These are phyloP conservation scores for Linum lewisii DNA, from an alignment of 345 rosid species.

Conservation along the genomic window DNA sequence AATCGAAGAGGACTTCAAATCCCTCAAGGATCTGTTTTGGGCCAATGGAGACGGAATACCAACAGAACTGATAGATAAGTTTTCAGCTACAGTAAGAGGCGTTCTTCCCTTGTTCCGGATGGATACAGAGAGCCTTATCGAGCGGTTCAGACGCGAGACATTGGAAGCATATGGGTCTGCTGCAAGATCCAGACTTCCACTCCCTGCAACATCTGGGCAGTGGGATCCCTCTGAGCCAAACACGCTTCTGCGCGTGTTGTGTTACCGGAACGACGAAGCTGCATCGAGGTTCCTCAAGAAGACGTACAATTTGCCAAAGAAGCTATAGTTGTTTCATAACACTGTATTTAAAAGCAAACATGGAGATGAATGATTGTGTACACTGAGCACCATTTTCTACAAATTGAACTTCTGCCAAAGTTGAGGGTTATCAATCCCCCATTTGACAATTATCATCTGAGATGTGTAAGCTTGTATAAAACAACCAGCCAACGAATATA, in stretches of 20 bases:
- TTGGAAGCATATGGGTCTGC: constrained; percentile 71
- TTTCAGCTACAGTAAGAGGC: constrained; percentile 48
- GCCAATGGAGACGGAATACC: constrained; percentile 95
- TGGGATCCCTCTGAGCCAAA: constrained; percentile 89
- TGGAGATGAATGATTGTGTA: too few species aligned
- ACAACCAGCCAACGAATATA: too few species aligned
- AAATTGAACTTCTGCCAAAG: too few species aligned
- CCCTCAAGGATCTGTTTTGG: constrained; percentile 82
- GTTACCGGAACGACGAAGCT: constrained; percentile 78
- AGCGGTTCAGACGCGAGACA: constrained; percentile 60
- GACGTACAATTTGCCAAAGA: constrained; percentile 65
- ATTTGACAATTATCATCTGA: too few species aligned
- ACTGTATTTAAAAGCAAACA: too few species aligned
- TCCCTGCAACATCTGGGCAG: constrained; percentile 83
- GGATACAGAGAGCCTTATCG: constrained; percentile 78
- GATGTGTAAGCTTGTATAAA: too few species aligned
- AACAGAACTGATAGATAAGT: constrained; percentile 62
- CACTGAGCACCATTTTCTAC: too few species aligned
- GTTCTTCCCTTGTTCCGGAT: constrained; percentile 72
- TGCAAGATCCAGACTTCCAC: constrained; percentile 72
- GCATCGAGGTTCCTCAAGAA: constrained; percentile 83
- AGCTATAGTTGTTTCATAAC: constrained; percentile 17
- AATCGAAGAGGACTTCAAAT: constrained; percentile 86
- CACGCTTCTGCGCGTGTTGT: constrained; percentile 72
- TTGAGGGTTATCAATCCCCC: too few species aligned